These are phyloP conservation scores for Pseudocercospora macadamiae DNA, from an alignment of 2,329 filamentous ascomycete genomes.

Conservation along the genomic window DNA sequence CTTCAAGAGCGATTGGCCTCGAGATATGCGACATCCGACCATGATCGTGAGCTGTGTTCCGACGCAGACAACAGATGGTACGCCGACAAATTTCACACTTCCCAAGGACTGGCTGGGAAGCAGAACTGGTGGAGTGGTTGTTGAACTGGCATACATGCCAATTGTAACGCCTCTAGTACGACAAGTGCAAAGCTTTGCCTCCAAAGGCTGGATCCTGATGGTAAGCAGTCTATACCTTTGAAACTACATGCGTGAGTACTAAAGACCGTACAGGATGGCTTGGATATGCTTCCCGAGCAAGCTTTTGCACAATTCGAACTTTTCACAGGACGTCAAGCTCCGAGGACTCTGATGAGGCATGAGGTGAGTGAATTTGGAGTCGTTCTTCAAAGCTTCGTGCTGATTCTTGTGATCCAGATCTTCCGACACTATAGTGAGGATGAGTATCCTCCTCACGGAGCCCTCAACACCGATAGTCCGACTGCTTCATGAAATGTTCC, in stretches of 20 bases:
- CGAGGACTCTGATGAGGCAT: conserved; percentile 70
- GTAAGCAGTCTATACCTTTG: background rate
- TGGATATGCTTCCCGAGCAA: conserved; percentile 77
- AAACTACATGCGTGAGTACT: background rate
- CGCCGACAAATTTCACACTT: conserved; percentile 70
- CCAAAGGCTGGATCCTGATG: conserved; percentile 72
- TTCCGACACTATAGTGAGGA: conserved; percentile 38
- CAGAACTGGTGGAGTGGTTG: conserved; percentile 72
- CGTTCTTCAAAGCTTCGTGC: background rate
- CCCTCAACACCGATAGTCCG: conserved; percentile 20
- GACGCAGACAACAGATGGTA: conserved; percentile 66
- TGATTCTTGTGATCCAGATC: conserved; percentile 34
- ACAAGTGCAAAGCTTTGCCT: conserved; percentile 64
- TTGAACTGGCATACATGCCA: conserved; percentile 73
- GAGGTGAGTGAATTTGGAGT: conserved; percentile 44
- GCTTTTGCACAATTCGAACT: conserved; percentile 81
- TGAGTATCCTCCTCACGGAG: conserved; percentile 26
- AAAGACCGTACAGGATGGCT: conserved; percentile 55
- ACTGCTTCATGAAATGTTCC: background rate
- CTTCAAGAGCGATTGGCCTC: conserved; percentile 66
- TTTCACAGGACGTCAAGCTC: conserved; percentile 74
- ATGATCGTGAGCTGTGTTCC: conserved; percentile 78
- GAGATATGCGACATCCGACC: conserved; percentile 65
- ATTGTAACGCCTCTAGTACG: conserved; percentile 70
- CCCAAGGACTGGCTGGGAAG: conserved; percentile 72